Base-by-base conservation (phyloP, 345 rosid genomes). In the Populus nigra region DNA sequence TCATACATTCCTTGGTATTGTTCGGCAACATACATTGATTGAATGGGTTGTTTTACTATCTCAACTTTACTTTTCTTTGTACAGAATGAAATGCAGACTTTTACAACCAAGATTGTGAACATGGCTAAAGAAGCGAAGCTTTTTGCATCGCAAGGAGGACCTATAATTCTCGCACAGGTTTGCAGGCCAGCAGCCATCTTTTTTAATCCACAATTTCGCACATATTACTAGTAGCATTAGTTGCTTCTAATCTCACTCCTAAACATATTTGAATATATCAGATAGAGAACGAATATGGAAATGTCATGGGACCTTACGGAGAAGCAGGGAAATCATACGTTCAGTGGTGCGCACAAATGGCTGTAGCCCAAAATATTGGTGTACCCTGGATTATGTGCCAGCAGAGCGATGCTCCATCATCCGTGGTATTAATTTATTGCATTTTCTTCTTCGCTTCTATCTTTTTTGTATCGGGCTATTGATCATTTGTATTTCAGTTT, bases 141-240 rank as follows among this genome's bases (percentile, higher is more conserved):
- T n/a, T 88, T 88, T 88, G 91, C 90, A 20, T 75, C 91, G 69
- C 87, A 87, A 72, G 91, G 93, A 79, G 91, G 91, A 53, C 91
- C 91, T 38, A 87, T 90, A 66, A 87, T 90, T 76, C 68, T 88
- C 13, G 91, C 90, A 49, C 91, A 89, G 89, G 92, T 88, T 35
- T 68, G 11, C 25, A 22, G 50, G 16, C 16, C 2, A 12, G 1
- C 49, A 45, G 5, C 18, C 50, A 47, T 47, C 18, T 15, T 45
- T 45, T 45, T 13, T 12, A 15, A 47, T 47, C 50, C 50, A 47
- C 5, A 3, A 47, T 41, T 41, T 8, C 45, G 9, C 13, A 10
- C 45, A 41, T 47, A 13, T 47, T 47, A 12, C 50, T 47, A 47
- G 50, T 47, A 3, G 50, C 50, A 13, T 15, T 41, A 41, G 0